phyloP scores from a whole-genome alignment of 1,284 basidiomycete genomes.

The Amylostereum areolatum region DNA sequence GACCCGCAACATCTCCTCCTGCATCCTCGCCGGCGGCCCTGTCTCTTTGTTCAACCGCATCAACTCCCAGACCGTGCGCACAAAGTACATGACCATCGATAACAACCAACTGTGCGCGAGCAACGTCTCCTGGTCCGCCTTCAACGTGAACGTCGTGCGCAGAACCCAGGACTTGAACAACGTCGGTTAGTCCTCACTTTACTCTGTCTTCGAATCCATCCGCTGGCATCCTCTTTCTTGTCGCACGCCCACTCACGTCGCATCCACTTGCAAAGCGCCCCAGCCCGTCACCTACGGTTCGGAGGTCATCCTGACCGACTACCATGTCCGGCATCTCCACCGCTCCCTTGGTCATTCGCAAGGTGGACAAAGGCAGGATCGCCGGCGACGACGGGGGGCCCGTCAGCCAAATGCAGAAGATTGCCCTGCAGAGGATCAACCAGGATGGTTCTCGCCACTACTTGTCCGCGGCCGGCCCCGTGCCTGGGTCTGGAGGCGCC shows the following conservation, averaged over 20 bases:
- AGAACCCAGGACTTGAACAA: conserved; percentile 52
- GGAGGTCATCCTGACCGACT: conserved; percentile 81
- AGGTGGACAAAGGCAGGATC: conserved; percentile 88
- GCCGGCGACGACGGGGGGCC: conserved; percentile 81
- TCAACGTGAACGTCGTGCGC: conserved; percentile 81
- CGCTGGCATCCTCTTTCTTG: conserved; percentile 13
- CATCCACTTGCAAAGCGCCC: conserved; percentile 36
- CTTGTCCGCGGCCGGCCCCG: conserved; percentile 77
- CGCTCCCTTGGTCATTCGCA: conserved; percentile 84
- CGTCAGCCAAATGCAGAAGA: conserved; percentile 95
- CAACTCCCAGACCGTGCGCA: conserved; percentile 94
- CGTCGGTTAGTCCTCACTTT: conserved; percentile 46
- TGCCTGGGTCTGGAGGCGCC: conserved; percentile 65
- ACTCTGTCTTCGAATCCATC: conserved; percentile 38
- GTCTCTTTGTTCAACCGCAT: conserved; percentile 95
- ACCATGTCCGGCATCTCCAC: conserved; percentile 80
- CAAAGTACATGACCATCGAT: conserved; percentile 94
- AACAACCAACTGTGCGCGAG: conserved; percentile 80
- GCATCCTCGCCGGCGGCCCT: conserved; percentile 85
- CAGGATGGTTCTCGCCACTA: conserved; percentile 77
- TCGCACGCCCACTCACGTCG: conserved; percentile 6
- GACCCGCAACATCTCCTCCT: conserved; percentile 88
- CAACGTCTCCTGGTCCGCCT: conserved; percentile 88
- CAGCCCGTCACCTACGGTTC: conserved; percentile 89
- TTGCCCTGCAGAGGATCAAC: conserved; percentile 82